Evolutionary conservation across 805 yeast genomes (phyloP), one percentile per base, ranked within the genome.

Genomic region (Candida endomychidarum): DNA sequence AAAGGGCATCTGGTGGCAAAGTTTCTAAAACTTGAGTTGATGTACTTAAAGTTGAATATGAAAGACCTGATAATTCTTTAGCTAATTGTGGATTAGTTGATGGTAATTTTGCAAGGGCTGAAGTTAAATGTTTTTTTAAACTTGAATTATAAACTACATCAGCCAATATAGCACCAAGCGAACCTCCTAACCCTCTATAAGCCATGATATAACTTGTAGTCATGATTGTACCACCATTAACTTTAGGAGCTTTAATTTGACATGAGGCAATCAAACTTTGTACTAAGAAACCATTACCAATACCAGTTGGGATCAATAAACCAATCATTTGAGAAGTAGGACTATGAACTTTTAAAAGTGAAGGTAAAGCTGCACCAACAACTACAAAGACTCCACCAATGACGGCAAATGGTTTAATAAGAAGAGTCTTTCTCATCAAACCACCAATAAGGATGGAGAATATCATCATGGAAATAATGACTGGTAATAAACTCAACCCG

Each of bases 211-310:
- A 59, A 0, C 78, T 54, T 3, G 80, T 74, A 2, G 75, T 63
- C 54, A 76, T 52, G 31, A 78, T 72, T 5, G 65, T 62, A 3
- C 73, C 66, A 11, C 81, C 82, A 4, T 74, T 66, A 1, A 61
- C 53, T 43, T 75, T 72, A 24, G 82, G 80, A 8, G 78, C 77
- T 17, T 65, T 58, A 5, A 77, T 54, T 48, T 77, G 80, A 1
- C 74, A 63, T 2, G 71, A 53, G 21, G 74, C 49, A 30, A 74
- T 58, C 10, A 66, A 48, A 1, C 76, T 58, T 51, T 77, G 81
- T 51, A 75, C 58, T 37, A 57, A 60, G n/a, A 73, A 20, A 2
- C 84, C 85, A 30, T 68, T 54, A 0, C 74, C 64, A 5, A 69
- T 56, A 19, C 84, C 84, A 7, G 61, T 52, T 5, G 74, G 48